These are phyloP conservation scores for Stephania cephalantha DNA, from an alignment of 164 flowering plant genomes.

Conservation along the genomic window DNA sequence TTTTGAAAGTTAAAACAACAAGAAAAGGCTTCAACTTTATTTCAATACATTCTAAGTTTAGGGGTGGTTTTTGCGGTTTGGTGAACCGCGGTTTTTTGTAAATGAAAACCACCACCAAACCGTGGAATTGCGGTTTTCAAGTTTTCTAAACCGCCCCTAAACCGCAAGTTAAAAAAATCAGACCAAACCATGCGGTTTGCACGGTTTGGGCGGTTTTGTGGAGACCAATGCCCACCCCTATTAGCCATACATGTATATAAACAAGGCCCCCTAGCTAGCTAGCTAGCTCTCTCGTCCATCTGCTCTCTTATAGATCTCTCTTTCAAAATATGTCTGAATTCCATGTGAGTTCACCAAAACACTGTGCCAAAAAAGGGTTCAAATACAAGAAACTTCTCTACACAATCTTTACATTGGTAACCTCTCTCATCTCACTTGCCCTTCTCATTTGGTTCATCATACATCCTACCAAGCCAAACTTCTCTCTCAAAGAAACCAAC, in stretches of 20 bases:
- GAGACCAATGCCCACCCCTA: too few species aligned
- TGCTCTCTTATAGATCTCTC: neutral
- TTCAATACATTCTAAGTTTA: too few species aligned
- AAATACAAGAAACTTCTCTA: constrained; percentile 21
- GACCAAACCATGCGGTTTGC: too few species aligned
- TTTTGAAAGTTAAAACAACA: too few species aligned
- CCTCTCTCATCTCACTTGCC: constrained; percentile 16
- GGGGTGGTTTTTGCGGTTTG: too few species aligned
- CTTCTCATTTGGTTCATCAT: constrained; percentile 20
- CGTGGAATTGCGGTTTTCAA: too few species aligned
- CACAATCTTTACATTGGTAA: constrained; percentile 15
- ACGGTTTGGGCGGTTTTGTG: too few species aligned
- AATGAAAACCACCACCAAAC: too few species aligned
- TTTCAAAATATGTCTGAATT: constrained; percentile 18
- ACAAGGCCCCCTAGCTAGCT: neutral
- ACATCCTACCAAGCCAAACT: constrained; percentile 30
- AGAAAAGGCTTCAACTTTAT: too few species aligned
- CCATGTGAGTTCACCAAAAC: constrained; percentile 18
- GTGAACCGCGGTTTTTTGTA: too few species aligned
- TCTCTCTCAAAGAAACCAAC: constrained; percentile 23
- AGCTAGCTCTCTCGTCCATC: neutral
- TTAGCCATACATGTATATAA: neutral
- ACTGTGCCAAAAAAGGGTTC: constrained; percentile 22
- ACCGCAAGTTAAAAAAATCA: too few species aligned
- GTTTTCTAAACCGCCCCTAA: too few species aligned